These are phyloP conservation scores for Cladosporium colombiae DNA, from an alignment of 2,329 filamentous ascomycete genomes.

Conservation along the genomic window DNA sequence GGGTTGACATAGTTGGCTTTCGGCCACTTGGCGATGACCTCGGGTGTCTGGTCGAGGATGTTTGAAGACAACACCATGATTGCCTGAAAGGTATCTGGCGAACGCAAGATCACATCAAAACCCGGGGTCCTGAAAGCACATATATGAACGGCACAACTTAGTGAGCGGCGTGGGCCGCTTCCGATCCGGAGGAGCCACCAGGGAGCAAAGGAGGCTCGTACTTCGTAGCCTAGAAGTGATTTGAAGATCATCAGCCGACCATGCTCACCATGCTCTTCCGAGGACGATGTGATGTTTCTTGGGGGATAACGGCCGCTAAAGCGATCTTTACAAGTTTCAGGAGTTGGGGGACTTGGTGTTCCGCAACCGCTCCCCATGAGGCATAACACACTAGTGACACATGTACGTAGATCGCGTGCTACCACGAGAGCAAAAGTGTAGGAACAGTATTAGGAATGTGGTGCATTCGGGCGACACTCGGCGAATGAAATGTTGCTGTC, in stretches of 20 bases:
- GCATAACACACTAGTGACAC: not conserved
- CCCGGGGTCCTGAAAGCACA: not conserved
- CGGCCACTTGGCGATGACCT: constrained; percentile 37
- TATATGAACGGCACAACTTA: not conserved
- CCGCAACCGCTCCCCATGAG: not conserved
- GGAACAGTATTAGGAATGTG: not conserved
- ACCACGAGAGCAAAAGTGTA: not conserved
- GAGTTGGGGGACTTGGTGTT: not conserved
- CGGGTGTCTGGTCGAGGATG: constrained; percentile 30
- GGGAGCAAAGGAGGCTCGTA: not conserved
- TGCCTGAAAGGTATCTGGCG: not conserved
- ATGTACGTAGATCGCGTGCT: not conserved
- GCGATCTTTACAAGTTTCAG: not conserved
- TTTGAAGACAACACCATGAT: constrained; percentile 29
- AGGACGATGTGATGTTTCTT: not conserved
- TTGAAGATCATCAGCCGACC: not conserved
- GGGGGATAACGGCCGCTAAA: not conserved
- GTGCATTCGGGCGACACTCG: not conserved
- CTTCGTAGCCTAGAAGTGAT: no score
- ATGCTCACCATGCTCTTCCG: not conserved
- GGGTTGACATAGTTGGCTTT: constrained; percentile 35
- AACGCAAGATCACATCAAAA: not conserved
- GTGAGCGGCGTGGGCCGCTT: not conserved
- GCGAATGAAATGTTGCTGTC: not conserved
- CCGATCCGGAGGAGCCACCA: not conserved